phyloP scores from a whole-genome alignment of 2,329 filamentous ascomycete genomes.

The Teratosphaeria destructans region DNA sequence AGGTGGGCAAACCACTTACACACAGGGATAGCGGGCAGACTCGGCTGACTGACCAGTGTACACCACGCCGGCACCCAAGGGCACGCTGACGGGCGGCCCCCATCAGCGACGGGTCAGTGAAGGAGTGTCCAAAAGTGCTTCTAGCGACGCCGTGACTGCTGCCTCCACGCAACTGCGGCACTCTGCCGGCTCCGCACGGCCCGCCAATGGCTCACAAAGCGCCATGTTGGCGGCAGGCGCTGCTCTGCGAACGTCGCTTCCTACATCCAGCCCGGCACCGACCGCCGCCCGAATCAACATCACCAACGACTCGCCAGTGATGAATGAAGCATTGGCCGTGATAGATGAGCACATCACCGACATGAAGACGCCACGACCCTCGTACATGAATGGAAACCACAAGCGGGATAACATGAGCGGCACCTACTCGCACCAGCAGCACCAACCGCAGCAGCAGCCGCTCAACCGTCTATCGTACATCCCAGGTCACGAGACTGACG shows the following conservation, averaged over 20 bases:
- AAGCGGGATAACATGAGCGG: slow-evolving; percentile 45
- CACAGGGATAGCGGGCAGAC: background rate
- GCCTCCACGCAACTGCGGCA: slow-evolving; percentile 3
- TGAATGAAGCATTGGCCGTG: slow-evolving; percentile 89
- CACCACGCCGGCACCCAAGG: slow-evolving; percentile 28
- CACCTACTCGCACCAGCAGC: slow-evolving; percentile 64
- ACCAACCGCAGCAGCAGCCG: slow-evolving; percentile 20
- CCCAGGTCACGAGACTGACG: slow-evolving; percentile 87
- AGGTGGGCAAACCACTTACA: slow-evolving; percentile 40
- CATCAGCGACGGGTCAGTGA: slow-evolving; percentile 24
- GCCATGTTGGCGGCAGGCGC: slow-evolving; percentile 8
- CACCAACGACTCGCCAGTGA: slow-evolving; percentile 49
- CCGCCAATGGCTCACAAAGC: slow-evolving; percentile 5
- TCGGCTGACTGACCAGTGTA: slow-evolving; percentile 24
- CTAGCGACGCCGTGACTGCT: slow-evolving; percentile 1
- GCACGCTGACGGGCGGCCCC: slow-evolving; percentile 17
- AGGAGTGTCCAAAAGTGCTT: slow-evolving; percentile 6
- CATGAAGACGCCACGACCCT: slow-evolving; percentile 53
- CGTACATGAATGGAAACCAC: slow-evolving; percentile 31
- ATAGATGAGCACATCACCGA: slow-evolving; percentile 97
- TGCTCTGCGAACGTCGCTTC: slow-evolving; percentile 14
- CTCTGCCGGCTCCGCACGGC: slow-evolving; percentile 5
- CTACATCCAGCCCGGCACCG: slow-evolving; percentile 8
- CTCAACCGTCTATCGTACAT: slow-evolving; percentile 79
- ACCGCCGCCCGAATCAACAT: slow-evolving; percentile 3